A percentile compares a stretch with the other conserved stretches of the same genome.
Conservation (phyloP, 2,329 filamentous ascomycete species). For the Pseudogymnoascus sp. region DNA sequence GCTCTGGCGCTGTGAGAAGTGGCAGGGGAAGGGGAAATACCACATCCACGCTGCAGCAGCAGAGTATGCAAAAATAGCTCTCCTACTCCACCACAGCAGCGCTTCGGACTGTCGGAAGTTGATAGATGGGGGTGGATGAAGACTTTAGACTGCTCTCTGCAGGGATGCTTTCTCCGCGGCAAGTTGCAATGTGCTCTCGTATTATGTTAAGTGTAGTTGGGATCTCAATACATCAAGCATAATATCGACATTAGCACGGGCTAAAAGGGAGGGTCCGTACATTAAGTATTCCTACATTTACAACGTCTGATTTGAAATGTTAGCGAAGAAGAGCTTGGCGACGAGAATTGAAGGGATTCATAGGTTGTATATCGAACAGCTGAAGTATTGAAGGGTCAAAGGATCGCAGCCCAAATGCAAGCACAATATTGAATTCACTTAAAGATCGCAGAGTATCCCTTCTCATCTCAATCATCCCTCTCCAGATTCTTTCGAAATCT, state of each 20-base stretch:
- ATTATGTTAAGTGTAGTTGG: not conserved
- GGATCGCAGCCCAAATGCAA: not conserved
- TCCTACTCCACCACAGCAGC: not conserved
- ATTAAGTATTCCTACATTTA: not conserved
- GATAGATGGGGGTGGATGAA: not conserved
- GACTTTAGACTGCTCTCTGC: not conserved
- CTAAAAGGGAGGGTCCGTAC: not conserved
- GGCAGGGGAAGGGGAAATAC: not conserved
- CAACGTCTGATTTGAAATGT: not conserved
- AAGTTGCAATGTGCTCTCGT: too few species aligned
- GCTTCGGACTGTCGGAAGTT: not conserved
- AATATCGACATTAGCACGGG: not conserved
- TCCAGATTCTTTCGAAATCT: not conserved
- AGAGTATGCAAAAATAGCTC: not conserved
- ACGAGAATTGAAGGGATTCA: not conserved
- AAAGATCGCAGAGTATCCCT: not conserved
- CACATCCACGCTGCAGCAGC: not conserved
- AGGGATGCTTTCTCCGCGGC: not conserved
- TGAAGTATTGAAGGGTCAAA: too few species aligned
- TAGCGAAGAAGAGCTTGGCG: not conserved
- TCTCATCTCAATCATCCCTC: not conserved
- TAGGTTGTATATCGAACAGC: not conserved
- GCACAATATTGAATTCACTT: not conserved
- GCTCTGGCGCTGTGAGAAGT: not conserved
- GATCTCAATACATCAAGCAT: not conserved